Percentiles rank a stretch among this genome's conserved stretches.
These are phyloP conservation scores for Pythium folliculosum DNA, from an alignment of 352 stramenopile species.

Conservation along the genomic window DNA sequence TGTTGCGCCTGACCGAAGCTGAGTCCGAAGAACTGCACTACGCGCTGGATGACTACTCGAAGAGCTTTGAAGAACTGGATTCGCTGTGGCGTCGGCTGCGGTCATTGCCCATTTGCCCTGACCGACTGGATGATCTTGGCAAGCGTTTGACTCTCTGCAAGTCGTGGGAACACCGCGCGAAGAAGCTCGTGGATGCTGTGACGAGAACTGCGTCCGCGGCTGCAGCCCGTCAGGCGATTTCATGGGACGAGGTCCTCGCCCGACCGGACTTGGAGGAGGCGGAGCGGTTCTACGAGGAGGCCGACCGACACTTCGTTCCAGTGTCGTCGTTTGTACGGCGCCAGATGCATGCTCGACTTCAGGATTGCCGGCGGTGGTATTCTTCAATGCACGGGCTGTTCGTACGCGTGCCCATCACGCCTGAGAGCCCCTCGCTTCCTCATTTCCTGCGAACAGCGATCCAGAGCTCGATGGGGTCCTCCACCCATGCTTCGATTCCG, in stretches of 20 bases:
- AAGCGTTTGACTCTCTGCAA: slow-evolving; percentile 55
- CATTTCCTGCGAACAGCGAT: slow-evolving; percentile 53
- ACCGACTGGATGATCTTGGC: slow-evolving; percentile 43
- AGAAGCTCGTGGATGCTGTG: slow-evolving; percentile 43
- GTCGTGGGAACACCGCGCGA: slow-evolving; percentile 52
- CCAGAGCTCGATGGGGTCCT: slow-evolving; percentile 27
- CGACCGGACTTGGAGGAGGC: slow-evolving; percentile 48
- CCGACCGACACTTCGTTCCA: slow-evolving; percentile 60
- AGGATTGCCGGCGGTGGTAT: slow-evolving; percentile 74
- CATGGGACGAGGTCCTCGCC: slow-evolving; percentile 24
- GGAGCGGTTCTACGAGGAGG: slow-evolving; percentile 53
- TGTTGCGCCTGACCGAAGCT: slow-evolving; percentile 20
- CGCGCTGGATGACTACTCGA: slow-evolving; percentile 26
- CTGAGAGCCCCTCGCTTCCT: slow-evolving; percentile 31
- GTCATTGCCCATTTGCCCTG: slow-evolving; percentile 41
- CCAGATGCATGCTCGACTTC: slow-evolving; percentile 58
- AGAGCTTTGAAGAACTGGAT: slow-evolving; percentile 36
- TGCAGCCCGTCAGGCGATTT: slow-evolving; percentile 14
- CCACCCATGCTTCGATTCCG: background rate
- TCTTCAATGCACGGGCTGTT: slow-evolving; percentile 56
- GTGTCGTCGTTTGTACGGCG: slow-evolving; percentile 60
- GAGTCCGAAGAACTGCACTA: slow-evolving; percentile 22
- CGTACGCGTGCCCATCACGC: slow-evolving; percentile 41
- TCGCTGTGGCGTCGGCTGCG: slow-evolving; percentile 27
- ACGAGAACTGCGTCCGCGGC: background rate